A percentile compares a stretch with the other conserved stretches of the same genome.
Evolutionary conservation across 169 alveolate genomes (phyloP).

Genomic region (Babesia divergens): DNA sequence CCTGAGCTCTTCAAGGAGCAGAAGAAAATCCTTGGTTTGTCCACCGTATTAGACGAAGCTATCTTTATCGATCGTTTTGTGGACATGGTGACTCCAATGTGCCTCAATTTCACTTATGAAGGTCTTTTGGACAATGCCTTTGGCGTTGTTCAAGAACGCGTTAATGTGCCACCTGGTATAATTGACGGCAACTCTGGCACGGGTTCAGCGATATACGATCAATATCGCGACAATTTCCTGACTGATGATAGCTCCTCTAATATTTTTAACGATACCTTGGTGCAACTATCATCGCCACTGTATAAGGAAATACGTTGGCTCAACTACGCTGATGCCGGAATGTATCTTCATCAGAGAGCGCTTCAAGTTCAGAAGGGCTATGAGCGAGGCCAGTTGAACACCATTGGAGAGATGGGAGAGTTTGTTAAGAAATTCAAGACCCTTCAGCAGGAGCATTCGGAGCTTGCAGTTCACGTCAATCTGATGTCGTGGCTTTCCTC

Average conservation of each 20-base stretch:
- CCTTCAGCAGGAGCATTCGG: slow-evolving; percentile 83
- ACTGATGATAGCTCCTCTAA: neutral
- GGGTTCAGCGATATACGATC: neutral
- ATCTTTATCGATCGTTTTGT: slow-evolving; percentile 49
- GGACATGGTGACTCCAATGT: slow-evolving; percentile 61
- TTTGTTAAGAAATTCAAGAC: slow-evolving; percentile 81
- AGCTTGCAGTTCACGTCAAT: slow-evolving; percentile 84
- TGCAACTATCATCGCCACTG: slow-evolving; percentile 58
- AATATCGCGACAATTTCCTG: slow-evolving; percentile 5
- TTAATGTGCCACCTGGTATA: slow-evolving; percentile 24
- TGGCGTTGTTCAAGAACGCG: slow-evolving; percentile 8
- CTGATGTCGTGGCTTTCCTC: slow-evolving; percentile 80
- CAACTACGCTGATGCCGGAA: slow-evolving; percentile 78
- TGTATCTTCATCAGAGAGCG: slow-evolving; percentile 81
- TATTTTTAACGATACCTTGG: neutral
- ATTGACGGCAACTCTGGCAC: slow-evolving; percentile 40
- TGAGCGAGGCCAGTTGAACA: slow-evolving; percentile 79
- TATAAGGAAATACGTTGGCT: slow-evolving; percentile 76
- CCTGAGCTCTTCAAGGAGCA: neutral
- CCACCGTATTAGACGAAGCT: slow-evolving; percentile 6
- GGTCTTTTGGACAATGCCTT: slow-evolving; percentile 55
- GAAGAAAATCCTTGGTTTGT: neutral
- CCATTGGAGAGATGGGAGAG: slow-evolving; percentile 81
- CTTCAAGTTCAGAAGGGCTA: slow-evolving; percentile 81
- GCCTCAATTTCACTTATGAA: slow-evolving; percentile 58